Percentiles rank a stretch among this genome's conserved stretches.
phyloP scores from a whole-genome alignment of 345 rosid genomes.

The Pugionium cornutum region DNA sequence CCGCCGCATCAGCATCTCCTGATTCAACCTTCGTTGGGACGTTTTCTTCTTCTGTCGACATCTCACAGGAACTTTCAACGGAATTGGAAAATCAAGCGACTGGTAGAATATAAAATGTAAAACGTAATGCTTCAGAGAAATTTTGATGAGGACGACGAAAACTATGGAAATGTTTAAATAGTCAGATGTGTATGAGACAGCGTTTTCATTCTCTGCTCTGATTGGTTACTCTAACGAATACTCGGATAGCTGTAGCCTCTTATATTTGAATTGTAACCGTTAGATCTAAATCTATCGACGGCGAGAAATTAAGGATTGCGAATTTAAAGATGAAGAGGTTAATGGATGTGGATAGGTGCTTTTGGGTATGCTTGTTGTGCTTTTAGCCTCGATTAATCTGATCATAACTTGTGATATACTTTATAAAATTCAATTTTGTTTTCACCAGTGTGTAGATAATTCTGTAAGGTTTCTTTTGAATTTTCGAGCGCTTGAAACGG shows the following conservation, averaged over 20 bases:
- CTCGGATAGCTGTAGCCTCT: slow-evolving; percentile 50
- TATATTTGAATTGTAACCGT: slow-evolving; percentile 62
- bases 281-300: slow-evolving; percentile 59
- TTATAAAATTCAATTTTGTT: slow-evolving; percentile 26
- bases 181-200: slow-evolving; percentile 43
- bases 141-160: slow-evolving; percentile 36
- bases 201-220: slow-evolving; percentile 43
- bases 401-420: slow-evolving; percentile 35
- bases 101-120: neutral
- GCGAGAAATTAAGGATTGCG: slow-evolving; percentile 19
- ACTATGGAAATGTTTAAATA: slow-evolving; percentile 52
- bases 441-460: slow-evolving; percentile 38
- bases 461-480: slow-evolving; percentile 53
- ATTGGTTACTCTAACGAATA: slow-evolving; percentile 50
- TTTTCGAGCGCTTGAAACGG: neutral
- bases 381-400: slow-evolving; percentile 51
- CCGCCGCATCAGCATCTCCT: slow-evolving; percentile 40
- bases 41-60: slow-evolving; percentile 37
- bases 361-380: slow-evolving; percentile 60
- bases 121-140: slow-evolving; percentile 25
- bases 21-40: slow-evolving; percentile 47
- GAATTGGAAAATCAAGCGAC: neutral
- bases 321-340: slow-evolving; percentile 30
- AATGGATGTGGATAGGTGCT: slow-evolving; percentile 34
- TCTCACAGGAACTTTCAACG: neutral